phyloP scores from a whole-genome alignment of 2,329 filamentous ascomycete species.

The Neocucurbitaria cava region DNA sequence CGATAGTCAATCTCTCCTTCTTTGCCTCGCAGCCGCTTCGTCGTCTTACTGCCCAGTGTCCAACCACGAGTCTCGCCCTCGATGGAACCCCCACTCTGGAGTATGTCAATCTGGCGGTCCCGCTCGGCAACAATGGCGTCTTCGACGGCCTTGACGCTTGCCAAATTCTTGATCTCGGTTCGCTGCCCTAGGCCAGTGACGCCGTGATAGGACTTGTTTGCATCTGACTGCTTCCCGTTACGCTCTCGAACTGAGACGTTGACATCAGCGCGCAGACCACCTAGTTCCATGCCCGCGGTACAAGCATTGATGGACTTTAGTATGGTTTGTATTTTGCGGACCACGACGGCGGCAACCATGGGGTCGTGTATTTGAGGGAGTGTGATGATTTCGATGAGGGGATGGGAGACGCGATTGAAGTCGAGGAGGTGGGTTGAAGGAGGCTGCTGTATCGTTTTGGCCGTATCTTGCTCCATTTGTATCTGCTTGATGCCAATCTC shows the following conservation, averaged over 20 bases:
- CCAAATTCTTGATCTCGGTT: slow-evolving; percentile 97
- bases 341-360: slow-evolving; percentile 83
- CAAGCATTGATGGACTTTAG: slow-evolving; percentile 83
- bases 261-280: slow-evolving; percentile 89
- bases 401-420: slow-evolving; percentile 90
- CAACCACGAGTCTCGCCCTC: slow-evolving; percentile 91
- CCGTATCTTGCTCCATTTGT: slow-evolving; percentile 97
- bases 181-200: slow-evolving; percentile 76
- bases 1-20: slow-evolving; percentile 97
- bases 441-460: slow-evolving; percentile 85
- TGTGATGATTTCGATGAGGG: slow-evolving; percentile 94
- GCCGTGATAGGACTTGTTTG: slow-evolving; percentile 61
- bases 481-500: slow-evolving; percentile 87
- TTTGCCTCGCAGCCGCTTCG: slow-evolving; percentile 82
- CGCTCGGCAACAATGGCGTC: slow-evolving; percentile 92
- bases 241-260: slow-evolving; percentile 85
- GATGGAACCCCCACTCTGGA: slow-evolving; percentile 77
- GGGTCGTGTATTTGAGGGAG: slow-evolving; percentile 87
- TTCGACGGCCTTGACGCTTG: slow-evolving; percentile 92
- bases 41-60: slow-evolving; percentile 84
- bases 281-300: slow-evolving; percentile 90
- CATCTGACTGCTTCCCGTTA: slow-evolving; percentile 22
- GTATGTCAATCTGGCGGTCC: slow-evolving; percentile 81
- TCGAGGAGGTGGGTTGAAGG: slow-evolving; percentile 80
- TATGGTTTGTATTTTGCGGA: slow-evolving; percentile 85